Evolutionary conservation across 495 filamentous ascomycete species (phyloP).

Genomic region (Hypoxylon intermedium): DNA sequence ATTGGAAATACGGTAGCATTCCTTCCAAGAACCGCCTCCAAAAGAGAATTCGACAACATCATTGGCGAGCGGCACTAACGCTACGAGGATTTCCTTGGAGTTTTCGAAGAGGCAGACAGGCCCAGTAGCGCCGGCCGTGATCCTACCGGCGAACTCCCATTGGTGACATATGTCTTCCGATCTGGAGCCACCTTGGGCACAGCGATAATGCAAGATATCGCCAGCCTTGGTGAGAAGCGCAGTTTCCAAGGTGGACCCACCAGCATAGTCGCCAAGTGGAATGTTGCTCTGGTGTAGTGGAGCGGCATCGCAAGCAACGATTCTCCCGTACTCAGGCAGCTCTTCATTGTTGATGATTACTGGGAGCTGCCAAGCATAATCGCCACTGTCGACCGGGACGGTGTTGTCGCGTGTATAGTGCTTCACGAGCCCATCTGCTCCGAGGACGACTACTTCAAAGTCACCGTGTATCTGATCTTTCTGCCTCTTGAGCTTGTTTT

Average conservation of each 20-base stretch:
- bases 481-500: slow-evolving; percentile 10
- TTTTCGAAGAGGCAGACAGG: slow-evolving; percentile 25
- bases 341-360: slow-evolving; percentile 6
- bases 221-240: not conserved
- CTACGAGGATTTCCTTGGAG: slow-evolving; percentile 2
- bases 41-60: slow-evolving; percentile 8
- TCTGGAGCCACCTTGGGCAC: not conserved
- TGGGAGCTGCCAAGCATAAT: slow-evolving; percentile 18
- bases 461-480: slow-evolving; percentile 22
- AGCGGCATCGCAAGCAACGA: slow-evolving; percentile 4
- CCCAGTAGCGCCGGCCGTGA: slow-evolving; percentile 7
- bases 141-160: slow-evolving; percentile 4
- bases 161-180: not conserved
- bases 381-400: not conserved
- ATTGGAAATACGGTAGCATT: not conserved
- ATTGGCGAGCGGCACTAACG: slow-evolving; percentile 8
- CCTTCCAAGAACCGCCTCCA: not conserved
- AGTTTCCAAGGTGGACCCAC: slow-evolving; percentile 17
- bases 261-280: not conserved
- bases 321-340: not conserved
- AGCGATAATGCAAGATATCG: slow-evolving; percentile 24
- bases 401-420: slow-evolving; percentile 33
- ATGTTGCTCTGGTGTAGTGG: slow-evolving; percentile 22
- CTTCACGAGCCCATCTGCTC: slow-evolving; percentile 12
- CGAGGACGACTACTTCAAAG: slow-evolving; percentile 36